phyloP scores from a whole-genome alignment of 805 yeast species.

The Saccharomycopsis microspora region DNA sequence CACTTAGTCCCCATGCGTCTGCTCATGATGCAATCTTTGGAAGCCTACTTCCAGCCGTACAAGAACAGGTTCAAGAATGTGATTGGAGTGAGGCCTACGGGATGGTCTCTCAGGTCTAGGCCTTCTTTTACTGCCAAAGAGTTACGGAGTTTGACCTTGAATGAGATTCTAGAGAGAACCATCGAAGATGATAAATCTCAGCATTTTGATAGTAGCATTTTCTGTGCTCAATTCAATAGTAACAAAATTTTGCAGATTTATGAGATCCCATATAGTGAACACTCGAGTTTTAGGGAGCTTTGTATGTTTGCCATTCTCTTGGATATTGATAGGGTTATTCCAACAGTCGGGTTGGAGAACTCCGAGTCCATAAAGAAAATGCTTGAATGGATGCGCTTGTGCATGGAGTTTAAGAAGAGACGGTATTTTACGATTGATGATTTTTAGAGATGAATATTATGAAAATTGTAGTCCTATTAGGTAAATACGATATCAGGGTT shows the following conservation, averaged over 20 bases:
- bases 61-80: constrained; percentile 41
- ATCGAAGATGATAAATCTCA: constrained; percentile 1
- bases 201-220: constrained; percentile 18
- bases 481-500: not conserved
- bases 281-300: constrained; percentile 79
- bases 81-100: constrained; percentile 78
- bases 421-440: constrained; percentile 11
- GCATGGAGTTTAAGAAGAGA: constrained; percentile 20
- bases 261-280: constrained; percentile 84
- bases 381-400: constrained; percentile 26
- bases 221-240: constrained; percentile 24
- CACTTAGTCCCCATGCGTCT: constrained; percentile 62
- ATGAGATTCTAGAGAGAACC: constrained; percentile 13
- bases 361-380: constrained; percentile 20
- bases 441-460: constrained; percentile 2
- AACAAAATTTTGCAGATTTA: constrained; percentile 34
- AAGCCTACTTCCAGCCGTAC: constrained; percentile 37
- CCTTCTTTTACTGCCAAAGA: constrained; percentile 7
- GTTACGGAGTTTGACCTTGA: constrained; percentile 6
- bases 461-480: not conserved
- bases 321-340: constrained; percentile 44
- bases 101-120: constrained; percentile 58
- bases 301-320: constrained; percentile 48
- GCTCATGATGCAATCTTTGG: constrained; percentile 20
- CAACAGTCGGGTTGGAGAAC: constrained; percentile 56